These are phyloP conservation scores for Nemania serpens DNA, from an alignment of 2,329 filamentous ascomycete species.

Conservation along the genomic window DNA sequence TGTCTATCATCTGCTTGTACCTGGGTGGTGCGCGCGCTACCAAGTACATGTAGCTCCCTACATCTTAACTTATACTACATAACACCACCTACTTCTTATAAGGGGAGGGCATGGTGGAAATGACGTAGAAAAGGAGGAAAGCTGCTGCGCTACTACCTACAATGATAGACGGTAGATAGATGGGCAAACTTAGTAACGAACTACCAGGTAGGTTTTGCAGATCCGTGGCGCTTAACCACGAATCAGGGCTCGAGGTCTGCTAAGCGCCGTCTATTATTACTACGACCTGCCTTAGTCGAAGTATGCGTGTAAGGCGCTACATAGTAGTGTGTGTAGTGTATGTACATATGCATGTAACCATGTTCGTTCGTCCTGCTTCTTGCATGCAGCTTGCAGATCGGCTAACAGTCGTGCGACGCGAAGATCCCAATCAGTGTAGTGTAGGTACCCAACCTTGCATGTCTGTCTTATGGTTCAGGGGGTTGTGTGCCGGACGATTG, in stretches of 20 bases:
- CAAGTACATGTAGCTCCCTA: too few species aligned
- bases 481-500: too few species aligned
- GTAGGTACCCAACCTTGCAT: not conserved
- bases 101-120: too few species aligned
- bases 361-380: constrained; percentile 6
- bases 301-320: too few species aligned
- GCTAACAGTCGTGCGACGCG: constrained; percentile 25
- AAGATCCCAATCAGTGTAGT: not conserved
- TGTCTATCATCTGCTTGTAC: not conserved
- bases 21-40: too few species aligned
- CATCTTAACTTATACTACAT: too few species aligned
- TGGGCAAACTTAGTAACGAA: not conserved
- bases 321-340: not conserved
- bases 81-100: too few species aligned
- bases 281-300: not conserved
- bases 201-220: not conserved
- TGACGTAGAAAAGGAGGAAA: not conserved
- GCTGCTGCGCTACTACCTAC: too few species aligned
- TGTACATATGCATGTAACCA: too few species aligned
- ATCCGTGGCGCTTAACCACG: constrained; percentile 24
- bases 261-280: constrained; percentile 27
- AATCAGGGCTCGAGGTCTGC: constrained; percentile 16
- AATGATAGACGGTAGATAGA: too few species aligned
- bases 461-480: too few species aligned
- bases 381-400: constrained; percentile 25